Evolutionary conservation across 306 rosid species (phyloP), one percentile per base, ranked within the genome.

Genomic region (Boehmeria nivea): DNA sequence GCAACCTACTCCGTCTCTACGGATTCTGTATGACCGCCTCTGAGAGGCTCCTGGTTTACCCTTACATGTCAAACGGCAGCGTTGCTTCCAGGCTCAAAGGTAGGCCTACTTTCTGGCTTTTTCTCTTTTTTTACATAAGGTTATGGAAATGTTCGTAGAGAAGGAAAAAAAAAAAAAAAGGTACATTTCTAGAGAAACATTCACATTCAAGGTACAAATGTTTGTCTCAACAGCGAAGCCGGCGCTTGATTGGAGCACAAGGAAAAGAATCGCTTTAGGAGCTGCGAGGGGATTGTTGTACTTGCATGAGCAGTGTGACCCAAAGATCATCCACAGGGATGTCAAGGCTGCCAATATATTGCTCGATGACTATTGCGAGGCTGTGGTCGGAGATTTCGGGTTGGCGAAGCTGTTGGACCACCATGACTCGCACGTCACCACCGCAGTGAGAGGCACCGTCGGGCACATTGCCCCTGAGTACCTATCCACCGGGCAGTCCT

Each of bases 381-480:
- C 87, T n/a, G 89, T 93, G 46, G 96, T 93, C 14, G 99, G 99
- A 56, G 99, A 93, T 69, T 93, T 93, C 56, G 99, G 99, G 40
- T 58, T 93, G 60, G 99, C 99, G 60, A 93, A 93, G 72, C 76
- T 87, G 48, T 74, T 93, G 66, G 95, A 93, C 65, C 99, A 87
- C 72, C 75, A 65, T 27, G 99, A 87, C 45, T 93, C 99, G 6
- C 99, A 93, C 46, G 94, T 93, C 39, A 87, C 99, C 31, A 93
- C 99, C 11, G 99, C 99, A 0, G 99, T 93, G 36, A 81, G 99
- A 71, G 99, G 99, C 11, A 93, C 99, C 1, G 99, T 93, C 14
- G 99, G 99, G 7, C 99, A 93, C 59, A 93, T 93, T 66, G 99
- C 99, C 15, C 99, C 99, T 0, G 99, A 93, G 69, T 93, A 93